These are phyloP conservation scores for Talaromyces sp. DNA, from an alignment of 2,329 filamentous ascomycete species.

Conservation along the genomic window DNA sequence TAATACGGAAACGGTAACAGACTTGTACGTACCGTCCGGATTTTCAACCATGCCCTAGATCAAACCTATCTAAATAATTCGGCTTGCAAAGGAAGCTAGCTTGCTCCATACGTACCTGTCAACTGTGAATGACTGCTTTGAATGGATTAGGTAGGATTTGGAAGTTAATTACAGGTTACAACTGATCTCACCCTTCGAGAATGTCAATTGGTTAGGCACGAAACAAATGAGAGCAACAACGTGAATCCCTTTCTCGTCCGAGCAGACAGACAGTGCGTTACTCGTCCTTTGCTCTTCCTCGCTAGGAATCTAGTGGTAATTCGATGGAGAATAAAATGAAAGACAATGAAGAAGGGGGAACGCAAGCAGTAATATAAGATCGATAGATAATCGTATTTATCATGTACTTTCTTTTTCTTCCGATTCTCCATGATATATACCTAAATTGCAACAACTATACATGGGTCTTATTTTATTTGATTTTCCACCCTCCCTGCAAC, in stretches of 20 bases:
- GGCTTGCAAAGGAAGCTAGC: neutral
- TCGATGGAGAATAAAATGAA: neutral
- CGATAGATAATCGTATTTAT: neutral
- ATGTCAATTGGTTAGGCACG: slow-evolving; percentile 17
- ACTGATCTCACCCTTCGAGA: neutral
- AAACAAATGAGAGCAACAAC: neutral
- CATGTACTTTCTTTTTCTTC: neutral
- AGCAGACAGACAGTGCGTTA: neutral
- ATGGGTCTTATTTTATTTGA: neutral
- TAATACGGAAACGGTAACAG: slow-evolving; percentile 1
- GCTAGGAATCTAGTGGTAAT: neutral
- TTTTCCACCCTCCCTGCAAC: neutral
- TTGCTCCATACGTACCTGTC: slow-evolving; percentile 9
- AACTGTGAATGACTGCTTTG: neutral
- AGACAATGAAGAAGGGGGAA: neutral
- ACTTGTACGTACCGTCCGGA: neutral
- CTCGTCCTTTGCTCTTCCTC: neutral
- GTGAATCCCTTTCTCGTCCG: neutral
- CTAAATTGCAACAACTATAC: slow-evolving; percentile 1
- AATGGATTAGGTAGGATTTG: slow-evolving; percentile 14
- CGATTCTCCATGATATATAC: neutral
- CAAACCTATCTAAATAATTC: neutral
- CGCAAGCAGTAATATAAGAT: neutral
- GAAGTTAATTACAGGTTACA: neutral
- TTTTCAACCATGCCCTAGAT: slow-evolving; percentile 6